Base-by-base conservation (phyloP, 345 rosid genomes). In the Eutrema yunnanense region DNA sequence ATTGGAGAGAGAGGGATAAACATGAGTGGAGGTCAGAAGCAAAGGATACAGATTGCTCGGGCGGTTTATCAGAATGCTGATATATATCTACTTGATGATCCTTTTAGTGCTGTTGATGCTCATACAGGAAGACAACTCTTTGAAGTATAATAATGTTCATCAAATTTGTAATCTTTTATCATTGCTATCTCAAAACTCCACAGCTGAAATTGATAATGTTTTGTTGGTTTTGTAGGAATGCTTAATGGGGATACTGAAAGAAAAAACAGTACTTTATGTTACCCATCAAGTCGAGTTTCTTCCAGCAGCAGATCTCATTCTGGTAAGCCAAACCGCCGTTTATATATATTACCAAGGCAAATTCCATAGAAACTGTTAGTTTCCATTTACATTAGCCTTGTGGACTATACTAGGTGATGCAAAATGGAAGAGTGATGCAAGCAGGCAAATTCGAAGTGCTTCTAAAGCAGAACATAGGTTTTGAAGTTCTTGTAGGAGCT, bases 221-320 rank as follows among this genome's bases (percentile, higher is more conserved):
- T 6, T 60, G 47, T 67, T 37, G 42, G 19, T 33, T 78, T 65
- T 75, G 56, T 73, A 93, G 98, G 97, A 93, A 1, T 93, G 97
- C 79, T 82, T 93, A 71, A 85, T 86, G 97, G 97, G 97, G 73
- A 73, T 87, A 46, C 85, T 93, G 8, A 86, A 83, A 75, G 85
- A 85, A 34, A 93, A 88, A 78, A 93, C 96, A 6, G 80, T 86
- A 50, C 79, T 93, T 73, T 93, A 86, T 62, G 97, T 93, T 41
- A 90, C 98, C 16, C 98, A 93, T 84, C 98, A 93, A 88, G 96
- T 93, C 7, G 98, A 93, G 85, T 90, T 90, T 83, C 96, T 93
- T 71, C 96, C 97, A 19, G 92, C 90, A 6, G 96, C 98, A 65
- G 98, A 93, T 81, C 78, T 87, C 68, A 93, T 93, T 80, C 78